phyloP scores from a whole-genome alignment of 2,329 filamentous ascomycete species.

The Chalara sp. region DNA sequence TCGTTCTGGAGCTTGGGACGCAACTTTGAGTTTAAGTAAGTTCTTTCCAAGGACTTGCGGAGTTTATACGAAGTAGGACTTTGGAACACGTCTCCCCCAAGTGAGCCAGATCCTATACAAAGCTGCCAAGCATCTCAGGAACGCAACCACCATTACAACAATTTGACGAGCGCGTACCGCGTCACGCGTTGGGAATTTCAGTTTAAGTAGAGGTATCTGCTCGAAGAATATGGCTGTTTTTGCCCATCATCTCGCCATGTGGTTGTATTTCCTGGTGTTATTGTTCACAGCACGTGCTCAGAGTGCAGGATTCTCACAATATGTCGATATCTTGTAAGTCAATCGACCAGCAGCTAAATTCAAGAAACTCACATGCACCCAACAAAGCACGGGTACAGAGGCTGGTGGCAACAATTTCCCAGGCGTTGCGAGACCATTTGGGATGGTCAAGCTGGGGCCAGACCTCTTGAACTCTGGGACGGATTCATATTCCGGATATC shows the following conservation, averaged over 20 bases:
- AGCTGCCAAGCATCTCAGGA: too few species aligned
- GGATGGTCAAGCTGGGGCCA: conserved; percentile 7
- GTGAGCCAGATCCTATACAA: too few species aligned
- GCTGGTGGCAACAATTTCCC: conserved; percentile 10
- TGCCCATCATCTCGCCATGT: background rate
- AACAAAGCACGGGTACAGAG: background rate
- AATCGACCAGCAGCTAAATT: background rate
- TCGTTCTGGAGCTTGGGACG: too few species aligned
- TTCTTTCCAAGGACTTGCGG: too few species aligned
- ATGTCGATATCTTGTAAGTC: conserved; percentile 21
- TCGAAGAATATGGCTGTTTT: too few species aligned
- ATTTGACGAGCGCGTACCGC: too few species aligned
- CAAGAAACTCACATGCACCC: background rate
- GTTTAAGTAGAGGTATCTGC: too few species aligned
- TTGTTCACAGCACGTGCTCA: background rate
- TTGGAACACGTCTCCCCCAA: too few species aligned
- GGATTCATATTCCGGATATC: conserved; percentile 43
- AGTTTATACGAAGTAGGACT: too few species aligned
- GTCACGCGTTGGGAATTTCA: too few species aligned
- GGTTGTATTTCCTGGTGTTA: background rate
- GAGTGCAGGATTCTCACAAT: conserved; percentile 15
- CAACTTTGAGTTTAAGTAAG: too few species aligned
- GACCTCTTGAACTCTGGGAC: background rate
- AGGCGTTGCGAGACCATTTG: conserved; percentile 11
- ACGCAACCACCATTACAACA: too few species aligned